A percentile compares a stretch with the other conserved stretches of the same genome.
Evolutionary conservation across 2,329 filamentous ascomycete species (phyloP).

Genomic region (Pseudogymnoascus sp.): DNA sequence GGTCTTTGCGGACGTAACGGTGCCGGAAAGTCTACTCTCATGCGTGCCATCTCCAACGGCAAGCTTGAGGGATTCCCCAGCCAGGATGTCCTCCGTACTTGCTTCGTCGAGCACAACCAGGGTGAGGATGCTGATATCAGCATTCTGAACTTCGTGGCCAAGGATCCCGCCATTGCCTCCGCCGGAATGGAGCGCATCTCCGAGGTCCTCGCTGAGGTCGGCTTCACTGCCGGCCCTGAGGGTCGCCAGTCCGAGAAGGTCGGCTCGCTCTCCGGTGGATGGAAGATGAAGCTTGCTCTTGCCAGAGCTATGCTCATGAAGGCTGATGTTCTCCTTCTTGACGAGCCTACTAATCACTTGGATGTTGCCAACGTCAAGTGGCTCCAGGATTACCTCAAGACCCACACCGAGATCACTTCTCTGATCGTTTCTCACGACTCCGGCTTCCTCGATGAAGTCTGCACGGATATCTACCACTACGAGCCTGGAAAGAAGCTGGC

Average conservation of each 20-base stretch:
- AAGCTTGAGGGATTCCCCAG: conserved; percentile 96
- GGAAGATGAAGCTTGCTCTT: conserved; percentile 99
- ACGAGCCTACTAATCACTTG: conserved; percentile 98
- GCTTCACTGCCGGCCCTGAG: conserved; percentile 83
- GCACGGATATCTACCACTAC: conserved; percentile 98
- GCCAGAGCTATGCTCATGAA: conserved; percentile 94
- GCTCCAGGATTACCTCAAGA: conserved; percentile 91
- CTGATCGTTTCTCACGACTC: conserved; percentile 99
- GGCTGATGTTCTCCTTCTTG: conserved; percentile 91
- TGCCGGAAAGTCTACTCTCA: conserved; percentile 97
- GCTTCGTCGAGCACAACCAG: conserved; percentile 99
- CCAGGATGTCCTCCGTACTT: conserved; percentile 86
- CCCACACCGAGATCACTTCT: conserved; percentile 92
- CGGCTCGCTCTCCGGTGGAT: conserved; percentile 91
- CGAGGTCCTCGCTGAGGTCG: conserved; percentile 79
- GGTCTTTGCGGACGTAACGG: conserved; percentile 96
- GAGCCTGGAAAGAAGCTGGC: conserved; percentile 90
- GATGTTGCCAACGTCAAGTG: conserved; percentile 95
- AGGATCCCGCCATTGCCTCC: conserved; percentile 77
- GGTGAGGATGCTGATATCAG: conserved; percentile 95
- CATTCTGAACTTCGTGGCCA: conserved; percentile 86
- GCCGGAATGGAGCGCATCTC: conserved; percentile 77
- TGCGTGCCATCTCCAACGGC: conserved; percentile 90
- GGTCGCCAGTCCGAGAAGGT: conserved; percentile 85
- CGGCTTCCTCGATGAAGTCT: conserved; percentile 91